Evolutionary conservation across 306 rosid species (phyloP).

Genomic region (Prunus salicina): DNA sequence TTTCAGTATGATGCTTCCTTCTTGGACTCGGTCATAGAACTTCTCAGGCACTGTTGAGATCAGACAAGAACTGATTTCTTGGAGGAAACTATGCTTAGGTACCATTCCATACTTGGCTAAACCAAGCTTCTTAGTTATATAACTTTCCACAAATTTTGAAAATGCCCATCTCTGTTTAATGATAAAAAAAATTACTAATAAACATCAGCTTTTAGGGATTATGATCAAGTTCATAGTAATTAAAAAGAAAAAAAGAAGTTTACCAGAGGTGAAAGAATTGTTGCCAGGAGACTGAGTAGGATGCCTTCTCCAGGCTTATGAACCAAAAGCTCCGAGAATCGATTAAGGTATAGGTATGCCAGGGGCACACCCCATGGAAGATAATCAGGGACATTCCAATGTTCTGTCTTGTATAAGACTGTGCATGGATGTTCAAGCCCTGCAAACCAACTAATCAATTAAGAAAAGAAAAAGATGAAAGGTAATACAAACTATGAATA

Average conservation of each 20-base stretch:
- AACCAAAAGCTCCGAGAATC: constrained; percentile 61
- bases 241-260: background rate
- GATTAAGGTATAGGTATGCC: constrained; percentile 45
- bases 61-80: constrained; percentile 43
- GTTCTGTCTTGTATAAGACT: constrained; percentile 50
- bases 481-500: background rate
- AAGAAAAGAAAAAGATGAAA: background rate
- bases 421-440: constrained; percentile 57
- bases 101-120: constrained; percentile 64
- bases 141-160: constrained; percentile 61
- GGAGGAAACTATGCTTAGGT: constrained; percentile 52
- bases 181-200: background rate
- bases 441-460: constrained; percentile 16
- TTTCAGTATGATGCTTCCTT: constrained; percentile 60
- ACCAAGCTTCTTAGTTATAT: constrained; percentile 37
- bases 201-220: background rate
- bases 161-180: constrained; percentile 50
- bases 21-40: constrained; percentile 54
- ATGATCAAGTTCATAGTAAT: background rate
- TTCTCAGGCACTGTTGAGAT: constrained; percentile 41
- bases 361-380: constrained; percentile 78
- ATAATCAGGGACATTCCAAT: constrained; percentile 56
- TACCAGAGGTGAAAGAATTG: constrained; percentile 64
- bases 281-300: constrained; percentile 45
- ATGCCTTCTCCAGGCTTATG: constrained; percentile 67